phyloP scores from a whole-genome alignment of 805 yeast species.

The Lachancea lanzarotensis region DNA sequence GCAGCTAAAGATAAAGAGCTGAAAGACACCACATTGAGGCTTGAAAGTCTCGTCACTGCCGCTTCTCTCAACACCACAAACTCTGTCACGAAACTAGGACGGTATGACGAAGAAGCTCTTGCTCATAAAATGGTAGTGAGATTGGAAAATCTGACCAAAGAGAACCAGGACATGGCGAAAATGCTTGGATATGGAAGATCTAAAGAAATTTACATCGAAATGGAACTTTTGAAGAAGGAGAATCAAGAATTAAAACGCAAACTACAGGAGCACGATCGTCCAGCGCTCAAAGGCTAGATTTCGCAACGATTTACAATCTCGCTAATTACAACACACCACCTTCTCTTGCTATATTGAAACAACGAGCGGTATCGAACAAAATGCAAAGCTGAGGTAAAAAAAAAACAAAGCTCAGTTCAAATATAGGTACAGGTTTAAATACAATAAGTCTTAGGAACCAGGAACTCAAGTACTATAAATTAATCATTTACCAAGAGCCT shows the following conservation, averaged over 20 bases:
- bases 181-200: constrained; percentile 73
- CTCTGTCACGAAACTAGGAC: constrained; percentile 44
- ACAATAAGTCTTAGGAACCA: not conserved
- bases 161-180: constrained; percentile 62
- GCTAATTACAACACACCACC: not conserved
- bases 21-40: constrained; percentile 51
- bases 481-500: constrained; percentile 20
- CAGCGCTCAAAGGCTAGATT: not conserved
- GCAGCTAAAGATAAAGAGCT: constrained; percentile 45
- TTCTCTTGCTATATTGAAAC: no score
- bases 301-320: not conserved
- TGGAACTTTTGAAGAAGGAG: constrained; percentile 52
- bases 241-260: constrained; percentile 39
- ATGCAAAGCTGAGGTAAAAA: not conserved
- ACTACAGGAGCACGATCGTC: constrained; percentile 5
- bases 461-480: not conserved
- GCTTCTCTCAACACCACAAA: constrained; percentile 45
- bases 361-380: not conserved
- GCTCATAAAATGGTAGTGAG: constrained; percentile 66
- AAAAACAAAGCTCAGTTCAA: not conserved
- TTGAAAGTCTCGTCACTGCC: constrained; percentile 59
- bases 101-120: constrained; percentile 67
- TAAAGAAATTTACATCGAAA: constrained; percentile 61
- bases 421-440: not conserved
- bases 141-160: constrained; percentile 53